Evolutionary conservation across 2,329 filamentous ascomycete genomes (phyloP).

Genomic region (Aspergillus japonicus): DNA sequence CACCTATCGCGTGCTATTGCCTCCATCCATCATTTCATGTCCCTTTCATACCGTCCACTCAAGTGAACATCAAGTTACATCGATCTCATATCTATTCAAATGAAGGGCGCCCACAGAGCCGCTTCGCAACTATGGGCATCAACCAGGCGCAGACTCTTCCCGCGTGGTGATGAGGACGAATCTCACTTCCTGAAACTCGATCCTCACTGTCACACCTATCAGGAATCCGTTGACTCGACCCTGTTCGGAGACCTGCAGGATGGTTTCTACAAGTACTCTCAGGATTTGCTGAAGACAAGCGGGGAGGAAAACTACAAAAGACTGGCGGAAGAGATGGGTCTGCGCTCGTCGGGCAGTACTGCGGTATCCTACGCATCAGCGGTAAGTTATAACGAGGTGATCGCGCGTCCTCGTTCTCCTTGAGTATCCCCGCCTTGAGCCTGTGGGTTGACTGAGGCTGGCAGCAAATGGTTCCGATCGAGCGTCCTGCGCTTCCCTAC

Average conservation of each 20-base stretch:
- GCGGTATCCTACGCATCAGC: conserved; percentile 22
- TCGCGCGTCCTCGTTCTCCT: neutral
- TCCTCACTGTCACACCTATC: conserved; percentile 1
- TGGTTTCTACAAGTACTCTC: conserved; percentile 26
- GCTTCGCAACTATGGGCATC: conserved; percentile 19
- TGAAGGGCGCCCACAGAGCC: conserved; percentile 14
- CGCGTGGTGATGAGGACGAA: conserved; percentile 11
- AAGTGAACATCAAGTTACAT: neutral
- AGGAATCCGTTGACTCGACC: conserved; percentile 4
- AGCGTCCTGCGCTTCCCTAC: conserved; percentile 28
- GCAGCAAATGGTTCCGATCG: conserved; percentile 20
- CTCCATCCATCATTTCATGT: neutral
- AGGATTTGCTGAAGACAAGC: conserved; percentile 13
- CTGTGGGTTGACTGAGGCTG: conserved; percentile 1
- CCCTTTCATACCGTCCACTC: neutral
- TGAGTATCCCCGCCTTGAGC: neutral
- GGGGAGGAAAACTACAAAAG: conserved; percentile 8
- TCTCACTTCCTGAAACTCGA: neutral
- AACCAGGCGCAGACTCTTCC: conserved; percentile 19
- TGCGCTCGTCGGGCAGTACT: conserved; percentile 19
- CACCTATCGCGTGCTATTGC: neutral
- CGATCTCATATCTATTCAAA: neutral
- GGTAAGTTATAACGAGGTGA: conserved; percentile 13
- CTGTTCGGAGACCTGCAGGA: conserved; percentile 18
- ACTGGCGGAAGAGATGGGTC: neutral